Conservation (phyloP, 2,329 filamentous ascomycete genomes). For the Didymella lethalis region DNA sequence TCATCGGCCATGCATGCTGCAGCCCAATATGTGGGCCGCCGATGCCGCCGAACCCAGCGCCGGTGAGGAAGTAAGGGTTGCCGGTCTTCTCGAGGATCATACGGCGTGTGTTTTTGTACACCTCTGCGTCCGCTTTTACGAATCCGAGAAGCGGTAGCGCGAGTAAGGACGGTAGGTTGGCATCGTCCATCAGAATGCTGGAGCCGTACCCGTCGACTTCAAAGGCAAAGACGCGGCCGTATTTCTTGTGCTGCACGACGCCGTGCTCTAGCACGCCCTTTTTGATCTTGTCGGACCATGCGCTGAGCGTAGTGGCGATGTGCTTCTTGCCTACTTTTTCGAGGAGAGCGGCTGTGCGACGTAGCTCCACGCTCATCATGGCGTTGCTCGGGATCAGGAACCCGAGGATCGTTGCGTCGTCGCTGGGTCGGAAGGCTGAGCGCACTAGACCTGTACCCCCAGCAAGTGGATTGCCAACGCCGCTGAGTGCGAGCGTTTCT, state of each 20-base stretch:
- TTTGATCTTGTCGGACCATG: slow-evolving; percentile 70
- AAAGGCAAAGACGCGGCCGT: slow-evolving; percentile 82
- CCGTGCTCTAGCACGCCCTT: slow-evolving; percentile 86
- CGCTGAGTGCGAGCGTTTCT: slow-evolving; percentile 83
- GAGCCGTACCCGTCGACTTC: slow-evolving; percentile 90
- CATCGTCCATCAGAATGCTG: slow-evolving; percentile 85
- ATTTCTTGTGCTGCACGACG: slow-evolving; percentile 76
- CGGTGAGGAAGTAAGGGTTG: slow-evolving; percentile 89
- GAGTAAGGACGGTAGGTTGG: slow-evolving; percentile 83
- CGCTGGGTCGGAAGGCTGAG: slow-evolving; percentile 91
- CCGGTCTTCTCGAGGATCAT: slow-evolving; percentile 78
- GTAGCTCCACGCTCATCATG: slow-evolving; percentile 91
- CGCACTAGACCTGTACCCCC: slow-evolving; percentile 83
- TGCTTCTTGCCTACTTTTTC: slow-evolving; percentile 63
- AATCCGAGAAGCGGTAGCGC: slow-evolving; percentile 83
- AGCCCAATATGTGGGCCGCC: slow-evolving; percentile 85
- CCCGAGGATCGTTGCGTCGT: slow-evolving; percentile 92
- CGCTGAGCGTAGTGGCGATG: slow-evolving; percentile 59
- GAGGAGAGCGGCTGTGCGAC: slow-evolving; percentile 76
- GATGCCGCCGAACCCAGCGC: slow-evolving; percentile 81
- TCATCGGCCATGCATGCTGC: slow-evolving; percentile 97
- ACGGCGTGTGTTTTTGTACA: slow-evolving; percentile 87
- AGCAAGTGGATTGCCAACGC: slow-evolving; percentile 91
- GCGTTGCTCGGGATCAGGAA: slow-evolving; percentile 97
- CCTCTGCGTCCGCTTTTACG: slow-evolving; percentile 66